These are phyloP conservation scores for Mortierella sp. DNA, from an alignment of 371 early-diverging fungal species.

Conservation along the genomic window DNA sequence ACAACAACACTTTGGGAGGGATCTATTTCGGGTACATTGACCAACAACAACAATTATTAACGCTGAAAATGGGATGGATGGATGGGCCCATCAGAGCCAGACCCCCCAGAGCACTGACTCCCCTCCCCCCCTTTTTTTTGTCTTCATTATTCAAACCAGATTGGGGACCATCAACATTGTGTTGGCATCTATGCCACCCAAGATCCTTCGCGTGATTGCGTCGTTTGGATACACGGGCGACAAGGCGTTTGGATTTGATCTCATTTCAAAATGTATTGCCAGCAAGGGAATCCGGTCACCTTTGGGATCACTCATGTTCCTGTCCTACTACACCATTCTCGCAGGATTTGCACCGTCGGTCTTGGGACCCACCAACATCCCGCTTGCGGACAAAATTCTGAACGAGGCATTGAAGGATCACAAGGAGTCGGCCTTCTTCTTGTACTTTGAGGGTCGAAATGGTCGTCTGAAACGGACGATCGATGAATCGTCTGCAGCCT, in stretches of 20 bases:
- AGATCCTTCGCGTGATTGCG: slow-evolving; percentile 63
- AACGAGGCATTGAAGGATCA: slow-evolving; percentile 63
- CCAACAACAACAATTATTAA: no score
- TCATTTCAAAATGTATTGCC: slow-evolving; percentile 63
- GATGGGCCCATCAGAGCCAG: no score
- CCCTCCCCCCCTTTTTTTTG: not conserved
- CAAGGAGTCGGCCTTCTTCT: slow-evolving; percentile 69
- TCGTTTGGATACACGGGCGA: slow-evolving; percentile 67
- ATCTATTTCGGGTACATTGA: slow-evolving; percentile 49
- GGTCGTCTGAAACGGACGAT: slow-evolving; percentile 61
- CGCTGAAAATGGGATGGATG: no score
- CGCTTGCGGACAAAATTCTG: slow-evolving; percentile 65
- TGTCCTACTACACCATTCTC: slow-evolving; percentile 60
- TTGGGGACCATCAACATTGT: slow-evolving; percentile 71
- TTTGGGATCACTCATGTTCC: slow-evolving; percentile 66
- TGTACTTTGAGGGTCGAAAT: slow-evolving; percentile 67
- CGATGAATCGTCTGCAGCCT: slow-evolving; percentile 64
- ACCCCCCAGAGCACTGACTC: no score
- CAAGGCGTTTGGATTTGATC: slow-evolving; percentile 66
- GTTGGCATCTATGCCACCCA: slow-evolving; percentile 67
- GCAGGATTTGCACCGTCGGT: slow-evolving; percentile 59
- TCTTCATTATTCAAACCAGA: slow-evolving; percentile 29
- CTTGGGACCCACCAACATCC: slow-evolving; percentile 42
- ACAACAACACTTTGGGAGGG: slow-evolving; percentile 50
- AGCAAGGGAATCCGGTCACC: slow-evolving; percentile 68